phyloP scores from a whole-genome alignment of 352 stramenopile species.

The Pythium periplocum region DNA sequence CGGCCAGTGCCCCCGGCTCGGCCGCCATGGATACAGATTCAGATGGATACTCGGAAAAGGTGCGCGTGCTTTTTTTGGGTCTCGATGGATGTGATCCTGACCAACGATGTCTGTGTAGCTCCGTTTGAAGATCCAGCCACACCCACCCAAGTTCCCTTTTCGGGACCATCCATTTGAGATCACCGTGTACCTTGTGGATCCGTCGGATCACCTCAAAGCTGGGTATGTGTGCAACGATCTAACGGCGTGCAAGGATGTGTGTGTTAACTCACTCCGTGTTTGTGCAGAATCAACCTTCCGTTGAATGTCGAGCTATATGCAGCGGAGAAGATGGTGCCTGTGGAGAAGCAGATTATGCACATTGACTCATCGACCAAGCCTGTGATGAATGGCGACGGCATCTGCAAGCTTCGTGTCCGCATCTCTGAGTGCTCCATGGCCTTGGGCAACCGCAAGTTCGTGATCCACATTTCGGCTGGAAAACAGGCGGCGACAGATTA shows the following conservation, averaged over 20 bases:
- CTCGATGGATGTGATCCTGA: no score
- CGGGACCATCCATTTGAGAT: conserved; percentile 83
- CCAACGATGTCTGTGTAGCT: conserved; percentile 23
- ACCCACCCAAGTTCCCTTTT: conserved; percentile 83
- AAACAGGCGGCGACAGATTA: conserved; percentile 41
- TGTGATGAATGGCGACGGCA: conserved; percentile 77
- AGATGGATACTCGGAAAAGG: conserved; percentile 51
- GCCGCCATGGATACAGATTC: conserved; percentile 37
- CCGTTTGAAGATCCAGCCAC: conserved; percentile 79
- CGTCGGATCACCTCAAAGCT: conserved; percentile 73
- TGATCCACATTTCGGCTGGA: conserved; percentile 68
- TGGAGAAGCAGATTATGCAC: conserved; percentile 76
- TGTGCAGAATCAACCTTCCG: conserved; percentile 52
- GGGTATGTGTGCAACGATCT: conserved; percentile 24
- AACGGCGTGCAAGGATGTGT: no score
- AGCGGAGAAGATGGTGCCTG: conserved; percentile 76
- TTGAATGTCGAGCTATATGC: conserved; percentile 80
- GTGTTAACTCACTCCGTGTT: no score
- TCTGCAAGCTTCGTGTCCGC: conserved; percentile 75
- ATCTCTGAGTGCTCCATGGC: conserved; percentile 84
- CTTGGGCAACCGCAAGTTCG: conserved; percentile 83
- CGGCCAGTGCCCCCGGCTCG: conserved; percentile 22
- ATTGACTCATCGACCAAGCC: conserved; percentile 76
- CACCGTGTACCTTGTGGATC: conserved; percentile 83
- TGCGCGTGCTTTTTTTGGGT: conserved; percentile 7